phyloP scores from a whole-genome alignment of 2,329 filamentous ascomycete species.

The Colletotrichum graminicola region DNA sequence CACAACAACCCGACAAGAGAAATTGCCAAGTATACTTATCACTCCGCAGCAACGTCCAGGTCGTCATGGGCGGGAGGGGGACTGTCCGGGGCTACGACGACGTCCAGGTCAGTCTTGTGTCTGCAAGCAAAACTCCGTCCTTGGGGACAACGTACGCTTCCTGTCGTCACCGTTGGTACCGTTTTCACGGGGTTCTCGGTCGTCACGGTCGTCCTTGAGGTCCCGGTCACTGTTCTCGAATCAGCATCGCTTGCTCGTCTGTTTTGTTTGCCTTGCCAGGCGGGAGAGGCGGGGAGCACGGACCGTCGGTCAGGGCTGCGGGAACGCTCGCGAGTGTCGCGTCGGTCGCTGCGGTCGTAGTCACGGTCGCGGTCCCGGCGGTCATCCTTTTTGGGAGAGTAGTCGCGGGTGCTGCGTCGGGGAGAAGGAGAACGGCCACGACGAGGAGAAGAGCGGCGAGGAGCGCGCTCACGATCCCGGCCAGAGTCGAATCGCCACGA shows the following conservation, averaged over 20 bases:
- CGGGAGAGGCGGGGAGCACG: constrained; percentile 33
- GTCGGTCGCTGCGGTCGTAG: constrained; percentile 80
- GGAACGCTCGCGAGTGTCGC: constrained; percentile 81
- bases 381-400: constrained; percentile 90
- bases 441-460: constrained; percentile 70
- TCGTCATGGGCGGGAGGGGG: constrained; percentile 91
- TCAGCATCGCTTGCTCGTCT: constrained; percentile 48
- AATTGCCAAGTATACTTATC: constrained; percentile 46
- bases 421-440: constrained; percentile 82
- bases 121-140: neutral
- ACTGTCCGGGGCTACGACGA: constrained; percentile 72
- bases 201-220: constrained; percentile 75
- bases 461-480: constrained; percentile 77
- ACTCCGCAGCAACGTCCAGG: constrained; percentile 94
- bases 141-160: constrained; percentile 75
- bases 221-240: constrained; percentile 61
- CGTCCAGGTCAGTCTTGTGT: constrained; percentile 41
- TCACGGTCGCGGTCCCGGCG: constrained; percentile 84
- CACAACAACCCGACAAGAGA: constrained; percentile 35
- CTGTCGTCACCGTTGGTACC: constrained; percentile 87
- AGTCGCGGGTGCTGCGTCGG: constrained; percentile 81
- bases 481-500: constrained; percentile 99
- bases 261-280: neutral
- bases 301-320: constrained; percentile 76
- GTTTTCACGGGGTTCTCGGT: constrained; percentile 80